These are phyloP conservation scores for Aspergillus conjunctus DNA, from an alignment of 495 filamentous ascomycete species.

Conservation along the genomic window DNA sequence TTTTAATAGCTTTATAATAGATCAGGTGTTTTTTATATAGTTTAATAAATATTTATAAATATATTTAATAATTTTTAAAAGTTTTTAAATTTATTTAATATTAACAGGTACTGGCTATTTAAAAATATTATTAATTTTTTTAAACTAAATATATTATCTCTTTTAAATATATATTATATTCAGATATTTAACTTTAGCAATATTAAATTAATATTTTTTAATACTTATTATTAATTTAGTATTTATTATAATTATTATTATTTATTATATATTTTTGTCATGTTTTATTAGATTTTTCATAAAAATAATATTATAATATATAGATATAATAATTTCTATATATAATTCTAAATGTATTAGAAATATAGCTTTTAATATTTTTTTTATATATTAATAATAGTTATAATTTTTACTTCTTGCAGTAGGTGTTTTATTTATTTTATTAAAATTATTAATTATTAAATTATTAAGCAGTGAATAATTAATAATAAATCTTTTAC, in stretches of 20 bases:
- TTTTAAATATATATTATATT: background rate
- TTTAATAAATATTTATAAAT: background rate
- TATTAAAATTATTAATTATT: constrained; percentile 12
- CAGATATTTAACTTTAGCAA: background rate
- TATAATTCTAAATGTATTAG: background rate
- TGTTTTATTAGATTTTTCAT: background rate
- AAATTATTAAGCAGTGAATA: background rate
- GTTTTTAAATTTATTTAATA: background rate
- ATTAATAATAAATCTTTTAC: background rate
- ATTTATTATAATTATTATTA: background rate
- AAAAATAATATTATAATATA: background rate
- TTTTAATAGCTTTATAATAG: constrained; percentile 1
- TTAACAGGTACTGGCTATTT: background rate
- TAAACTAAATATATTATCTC: background rate
- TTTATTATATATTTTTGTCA: background rate
- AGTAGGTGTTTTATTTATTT: constrained; percentile 9
- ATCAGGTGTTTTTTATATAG: background rate
- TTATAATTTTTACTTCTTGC: background rate
- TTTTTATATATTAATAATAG: constrained; percentile 1
- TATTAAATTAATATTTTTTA: constrained; percentile 3
- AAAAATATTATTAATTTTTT: background rate
- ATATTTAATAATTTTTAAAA: background rate
- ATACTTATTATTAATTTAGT: background rate
- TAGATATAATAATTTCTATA: background rate
- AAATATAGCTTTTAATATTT: too few relatives aligned